phyloP scores from a whole-genome alignment of 2,329 filamentous ascomycete species.

The Cordyceps javanica region DNA sequence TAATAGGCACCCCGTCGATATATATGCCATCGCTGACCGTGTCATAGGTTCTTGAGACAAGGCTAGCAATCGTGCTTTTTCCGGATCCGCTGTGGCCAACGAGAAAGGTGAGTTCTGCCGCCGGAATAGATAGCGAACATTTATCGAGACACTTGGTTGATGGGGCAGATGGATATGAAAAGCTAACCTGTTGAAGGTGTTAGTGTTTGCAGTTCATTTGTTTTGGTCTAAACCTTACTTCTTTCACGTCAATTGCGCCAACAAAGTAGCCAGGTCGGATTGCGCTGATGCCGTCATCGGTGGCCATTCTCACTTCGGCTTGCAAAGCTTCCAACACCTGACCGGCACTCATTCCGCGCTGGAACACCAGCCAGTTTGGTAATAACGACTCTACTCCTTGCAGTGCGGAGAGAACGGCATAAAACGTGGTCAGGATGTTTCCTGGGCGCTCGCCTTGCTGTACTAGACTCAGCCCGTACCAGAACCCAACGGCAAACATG shows the following conservation, averaged over 20 bases:
- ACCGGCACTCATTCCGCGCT: slow-evolving; percentile 73
- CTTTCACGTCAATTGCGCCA: slow-evolving; percentile 63
- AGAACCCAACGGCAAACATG: slow-evolving; percentile 86
- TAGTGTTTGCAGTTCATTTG: slow-evolving; percentile 10
- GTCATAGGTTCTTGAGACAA: slow-evolving; percentile 73
- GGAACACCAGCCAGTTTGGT: slow-evolving; percentile 69
- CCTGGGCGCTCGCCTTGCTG: slow-evolving; percentile 54
- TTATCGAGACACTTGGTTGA: slow-evolving; percentile 52
- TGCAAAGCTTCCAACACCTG: slow-evolving; percentile 50
- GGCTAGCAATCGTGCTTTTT: slow-evolving; percentile 80
- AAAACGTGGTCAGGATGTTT: slow-evolving; percentile 76
- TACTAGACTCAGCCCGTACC: slow-evolving; percentile 72
- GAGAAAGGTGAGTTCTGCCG: slow-evolving; percentile 70
- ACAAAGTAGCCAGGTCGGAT: slow-evolving; percentile 39
- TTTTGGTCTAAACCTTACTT: slow-evolving; percentile 45
- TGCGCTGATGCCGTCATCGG: not conserved
- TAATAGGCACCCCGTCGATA: slow-evolving; percentile 59
- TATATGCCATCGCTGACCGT: slow-evolving; percentile 58
- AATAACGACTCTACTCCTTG: slow-evolving; percentile 69
- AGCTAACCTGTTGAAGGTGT: slow-evolving; percentile 56
- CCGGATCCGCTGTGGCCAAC: slow-evolving; percentile 85
- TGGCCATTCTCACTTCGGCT: slow-evolving; percentile 17
- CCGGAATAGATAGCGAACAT: slow-evolving; percentile 62
- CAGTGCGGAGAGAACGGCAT: slow-evolving; percentile 69
- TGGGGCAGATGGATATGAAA: slow-evolving; percentile 71